phyloP scores from a whole-genome alignment of 2,329 filamentous ascomycete genomes.

The Penicillium oxalicum region DNA sequence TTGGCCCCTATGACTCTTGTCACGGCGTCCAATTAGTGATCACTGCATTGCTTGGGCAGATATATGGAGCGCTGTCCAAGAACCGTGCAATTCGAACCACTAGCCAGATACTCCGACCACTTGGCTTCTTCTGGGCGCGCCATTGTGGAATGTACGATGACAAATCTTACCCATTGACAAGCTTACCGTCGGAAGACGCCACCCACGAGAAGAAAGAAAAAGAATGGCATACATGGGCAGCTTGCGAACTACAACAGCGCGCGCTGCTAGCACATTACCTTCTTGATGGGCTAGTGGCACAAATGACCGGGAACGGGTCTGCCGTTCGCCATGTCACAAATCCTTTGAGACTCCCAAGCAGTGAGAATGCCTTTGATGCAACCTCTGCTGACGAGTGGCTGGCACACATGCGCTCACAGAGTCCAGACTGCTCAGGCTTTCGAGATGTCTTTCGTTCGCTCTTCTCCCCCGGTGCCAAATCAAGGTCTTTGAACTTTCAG shows the following conservation, averaged over 20 bases:
- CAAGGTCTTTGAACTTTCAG: constrained; percentile 25
- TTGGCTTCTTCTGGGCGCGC: constrained; percentile 43
- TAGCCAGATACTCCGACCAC: constrained; percentile 41
- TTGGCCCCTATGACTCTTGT: constrained; percentile 40
- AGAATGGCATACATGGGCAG: constrained; percentile 40
- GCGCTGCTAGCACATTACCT: constrained; percentile 43
- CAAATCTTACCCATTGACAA: constrained; percentile 27
- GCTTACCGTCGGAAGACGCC: constrained; percentile 31
- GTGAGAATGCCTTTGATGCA: constrained; percentile 39
- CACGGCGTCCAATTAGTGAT: constrained; percentile 42
- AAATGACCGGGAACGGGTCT: constrained; percentile 39
- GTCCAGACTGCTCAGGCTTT: constrained; percentile 33
- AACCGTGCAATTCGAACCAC: constrained; percentile 40
- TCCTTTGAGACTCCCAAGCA: constrained; percentile 36
- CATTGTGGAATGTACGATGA: constrained; percentile 42
- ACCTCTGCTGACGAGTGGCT: constrained; percentile 39
- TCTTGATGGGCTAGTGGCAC: constrained; percentile 41
- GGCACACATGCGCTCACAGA: constrained; percentile 28
- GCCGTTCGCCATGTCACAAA: constrained; percentile 42
- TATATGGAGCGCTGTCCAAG: constrained; percentile 42
- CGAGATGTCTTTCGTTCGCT: constrained; percentile 37
- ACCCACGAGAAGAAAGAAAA: constrained; percentile 33
- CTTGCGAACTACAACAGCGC: constrained; percentile 42
- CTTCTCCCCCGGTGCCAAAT: constrained; percentile 31
- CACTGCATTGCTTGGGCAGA: constrained; percentile 40